phyloP scores from a whole-genome alignment of 768 basidiomycete species.

The Leccinum subgranulosum region DNA sequence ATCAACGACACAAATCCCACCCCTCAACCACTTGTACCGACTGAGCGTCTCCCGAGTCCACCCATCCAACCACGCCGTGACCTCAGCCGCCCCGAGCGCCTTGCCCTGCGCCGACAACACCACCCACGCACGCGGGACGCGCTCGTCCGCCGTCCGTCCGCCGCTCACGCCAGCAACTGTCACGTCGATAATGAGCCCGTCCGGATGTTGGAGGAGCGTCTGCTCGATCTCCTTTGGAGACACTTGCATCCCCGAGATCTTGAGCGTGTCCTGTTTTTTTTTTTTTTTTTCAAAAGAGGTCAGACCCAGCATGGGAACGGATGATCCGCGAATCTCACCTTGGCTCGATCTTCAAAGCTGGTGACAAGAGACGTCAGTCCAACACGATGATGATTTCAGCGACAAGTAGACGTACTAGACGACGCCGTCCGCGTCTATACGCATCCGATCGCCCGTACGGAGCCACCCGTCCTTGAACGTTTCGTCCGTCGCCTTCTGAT shows the following conservation, averaged over 20 bases:
- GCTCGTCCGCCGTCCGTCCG: constrained; percentile 68
- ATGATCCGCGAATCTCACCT: constrained; percentile 40
- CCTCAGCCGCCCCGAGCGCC: constrained; percentile 40
- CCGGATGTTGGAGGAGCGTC: constrained; percentile 58
- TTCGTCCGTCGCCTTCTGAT: constrained; percentile 60
- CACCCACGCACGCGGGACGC: constrained; percentile 75
- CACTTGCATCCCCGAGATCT: constrained; percentile 77
- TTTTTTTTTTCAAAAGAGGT: neutral
- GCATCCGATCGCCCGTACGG: constrained; percentile 68
- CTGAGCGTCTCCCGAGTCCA: constrained; percentile 67
- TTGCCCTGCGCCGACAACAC: constrained; percentile 59
- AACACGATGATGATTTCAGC: neutral
- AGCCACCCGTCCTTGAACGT: constrained; percentile 76
- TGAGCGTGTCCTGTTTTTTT: constrained; percentile 63
- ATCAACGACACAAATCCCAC: constrained; percentile 63
- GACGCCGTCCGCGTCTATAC: constrained; percentile 54
- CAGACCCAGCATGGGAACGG: neutral
- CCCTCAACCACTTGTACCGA: constrained; percentile 74
- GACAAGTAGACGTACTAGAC: constrained; percentile 51
- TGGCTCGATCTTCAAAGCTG: constrained; percentile 75
- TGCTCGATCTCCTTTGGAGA: constrained; percentile 79
- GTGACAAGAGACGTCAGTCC: neutral
- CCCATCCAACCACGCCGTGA: constrained; percentile 46
- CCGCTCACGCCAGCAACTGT: constrained; percentile 74
- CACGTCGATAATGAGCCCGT: constrained; percentile 59